These are phyloP conservation scores for Trichosporon sp. DNA, from an alignment of 1,284 basidiomycete genomes.

Conservation along the genomic window DNA sequence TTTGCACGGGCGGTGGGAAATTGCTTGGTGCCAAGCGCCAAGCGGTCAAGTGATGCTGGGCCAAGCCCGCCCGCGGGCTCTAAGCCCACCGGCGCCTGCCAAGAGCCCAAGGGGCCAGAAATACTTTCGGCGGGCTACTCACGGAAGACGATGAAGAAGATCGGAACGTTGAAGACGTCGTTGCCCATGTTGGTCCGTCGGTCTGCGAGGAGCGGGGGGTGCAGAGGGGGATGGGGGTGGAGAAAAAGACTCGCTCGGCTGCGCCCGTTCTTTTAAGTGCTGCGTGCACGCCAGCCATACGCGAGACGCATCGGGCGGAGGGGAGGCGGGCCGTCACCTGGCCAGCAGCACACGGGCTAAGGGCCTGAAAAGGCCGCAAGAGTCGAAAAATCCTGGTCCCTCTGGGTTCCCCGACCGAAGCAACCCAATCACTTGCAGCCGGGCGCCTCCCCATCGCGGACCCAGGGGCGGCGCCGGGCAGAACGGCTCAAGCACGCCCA, in stretches of 20 bases:
- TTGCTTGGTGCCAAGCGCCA: neutral
- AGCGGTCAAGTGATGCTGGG: neutral
- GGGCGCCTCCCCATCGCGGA: neutral
- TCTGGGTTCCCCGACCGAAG: neutral
- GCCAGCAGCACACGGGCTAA: neutral
- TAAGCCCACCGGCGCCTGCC: neutral
- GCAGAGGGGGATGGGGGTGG: neutral
- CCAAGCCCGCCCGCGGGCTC: neutral
- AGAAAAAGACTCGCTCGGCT: neutral
- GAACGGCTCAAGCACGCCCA: neutral
- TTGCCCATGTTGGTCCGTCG: slow-evolving; percentile 34
- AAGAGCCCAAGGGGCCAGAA: neutral
- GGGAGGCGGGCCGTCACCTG: neutral
- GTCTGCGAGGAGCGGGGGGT: neutral
- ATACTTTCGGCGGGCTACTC: slow-evolving; percentile 17
- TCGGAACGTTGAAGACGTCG: slow-evolving; percentile 48
- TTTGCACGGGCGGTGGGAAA: neutral
- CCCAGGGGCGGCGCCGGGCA: neutral
- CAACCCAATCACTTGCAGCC: neutral
- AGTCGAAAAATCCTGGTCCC: neutral
- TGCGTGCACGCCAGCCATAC: neutral
- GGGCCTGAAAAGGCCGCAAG: neutral
- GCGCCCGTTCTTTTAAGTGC: neutral
- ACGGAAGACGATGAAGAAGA: slow-evolving; percentile 52
- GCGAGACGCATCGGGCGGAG: neutral